Evolutionary conservation across 495 filamentous ascomycete species (phyloP), one percentile per base, ranked within the genome.

Genomic region (Parathielavia appendiculata): DNA sequence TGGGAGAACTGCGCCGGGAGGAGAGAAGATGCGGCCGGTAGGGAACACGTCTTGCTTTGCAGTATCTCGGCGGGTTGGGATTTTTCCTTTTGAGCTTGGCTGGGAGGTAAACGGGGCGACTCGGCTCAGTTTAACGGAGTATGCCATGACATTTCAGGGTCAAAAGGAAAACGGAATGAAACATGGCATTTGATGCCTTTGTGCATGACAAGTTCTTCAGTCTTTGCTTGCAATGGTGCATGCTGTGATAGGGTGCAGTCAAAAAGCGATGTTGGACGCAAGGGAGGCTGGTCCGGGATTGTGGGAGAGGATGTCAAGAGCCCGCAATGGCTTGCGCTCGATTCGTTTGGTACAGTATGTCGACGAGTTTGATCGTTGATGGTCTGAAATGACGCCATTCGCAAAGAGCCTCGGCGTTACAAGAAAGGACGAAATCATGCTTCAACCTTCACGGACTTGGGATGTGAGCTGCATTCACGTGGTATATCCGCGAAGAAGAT

Each of bases 61-160:
- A 46, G 51, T 45, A 17, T 59, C 49, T 40, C 35, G 34, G 49
- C 57, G 35, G 51, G 57, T 45, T 59, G 50, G 50, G 51, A 40
- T 53, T 58, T 48, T 66, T 41, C 58, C 49, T 60, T 57, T 54
- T 58, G 34, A 51, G 50, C 53, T 56, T 56, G 54, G 59, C 54
- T 57, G 48, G 43, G 49, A 51, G 49, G 63, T 57, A 60, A 57
- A 43, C 22, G 49, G 57, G 40, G 55, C 41, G 41, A 48, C 49
- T 54, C 50, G 41, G 47, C 50, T 59, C 44, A 54, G 49, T 35
- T 59, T 54, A 59, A 59, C 57, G 57, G 57, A 59, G 57, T 54
- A 53, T 54, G 40, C 51, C 61, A 38, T 58, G 54, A 52, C 53
- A 62, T 62, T 66, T 59, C 63, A 68, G 63, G 66, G 66, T 65